A percentile compares a stretch with the other conserved stretches of the same genome.
Conservation (phyloP, 768 basidiomycete genomes). For the Lentinula guzmanii region DNA sequence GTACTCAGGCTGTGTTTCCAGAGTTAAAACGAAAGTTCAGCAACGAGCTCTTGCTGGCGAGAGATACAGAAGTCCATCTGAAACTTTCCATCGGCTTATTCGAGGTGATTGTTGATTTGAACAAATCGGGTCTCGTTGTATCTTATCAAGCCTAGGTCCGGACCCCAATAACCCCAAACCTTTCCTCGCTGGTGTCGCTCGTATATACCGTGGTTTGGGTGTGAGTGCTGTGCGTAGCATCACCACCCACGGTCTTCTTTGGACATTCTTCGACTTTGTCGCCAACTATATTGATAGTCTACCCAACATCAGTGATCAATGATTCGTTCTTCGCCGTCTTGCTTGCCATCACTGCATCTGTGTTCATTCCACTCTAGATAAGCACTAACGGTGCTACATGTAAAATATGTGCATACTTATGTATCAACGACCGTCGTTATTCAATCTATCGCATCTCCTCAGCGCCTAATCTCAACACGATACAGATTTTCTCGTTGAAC, state of each 20-base stretch:
- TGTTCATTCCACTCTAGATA: not conserved
- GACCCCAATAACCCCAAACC: conserved; percentile 76
- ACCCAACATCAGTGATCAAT: conserved; percentile 17
- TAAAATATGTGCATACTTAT: not conserved
- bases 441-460: not conserved
- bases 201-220: conserved; percentile 91
- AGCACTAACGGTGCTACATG: not conserved
- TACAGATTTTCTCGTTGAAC: too few species aligned
- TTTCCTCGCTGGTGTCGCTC: conserved; percentile 66
- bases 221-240: conserved; percentile 90
- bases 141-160: conserved; percentile 43
- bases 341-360: not conserved
- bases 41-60: conserved; percentile 84
- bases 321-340: not conserved
- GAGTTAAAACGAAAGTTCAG: conserved; percentile 94
- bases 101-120: conserved; percentile 48
- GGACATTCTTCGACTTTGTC: conserved; percentile 88
- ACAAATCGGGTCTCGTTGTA: not conserved
- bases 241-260: conserved; percentile 88
- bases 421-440: not conserved
- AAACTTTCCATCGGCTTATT: conserved; percentile 74
- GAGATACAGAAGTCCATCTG: conserved; percentile 59
- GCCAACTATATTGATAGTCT: conserved; percentile 67
- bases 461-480: not conserved
- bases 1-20: conserved; percentile 20